A percentile compares a stretch with the other conserved stretches of the same genome.
These are phyloP conservation scores for Sporopachydermia quercuum DNA, from an alignment of 805 yeast genomes.

Conservation along the genomic window DNA sequence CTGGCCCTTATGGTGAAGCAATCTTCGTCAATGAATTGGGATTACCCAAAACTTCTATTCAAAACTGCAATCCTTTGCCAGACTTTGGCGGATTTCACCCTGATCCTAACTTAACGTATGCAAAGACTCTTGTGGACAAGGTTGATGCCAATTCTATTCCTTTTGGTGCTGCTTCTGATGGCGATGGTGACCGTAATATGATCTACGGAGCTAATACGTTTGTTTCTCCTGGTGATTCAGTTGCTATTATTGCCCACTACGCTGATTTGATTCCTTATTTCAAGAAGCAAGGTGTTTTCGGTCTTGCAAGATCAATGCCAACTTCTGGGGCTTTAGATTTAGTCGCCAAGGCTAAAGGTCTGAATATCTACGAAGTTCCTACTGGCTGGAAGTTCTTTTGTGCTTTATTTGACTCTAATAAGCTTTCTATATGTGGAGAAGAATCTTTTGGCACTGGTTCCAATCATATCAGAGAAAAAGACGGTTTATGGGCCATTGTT, in stretches of 20 bases:
- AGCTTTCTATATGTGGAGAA: conserved; percentile 93
- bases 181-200: conserved; percentile 98
- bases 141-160: conserved; percentile 77
- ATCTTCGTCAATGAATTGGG: conserved; percentile 80
- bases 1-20: conserved; percentile 88
- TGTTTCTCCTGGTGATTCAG: conserved; percentile 97
- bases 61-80: conserved; percentile 64
- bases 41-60: conserved; percentile 52
- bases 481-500: conserved; percentile 93
- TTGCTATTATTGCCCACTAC: conserved; percentile 92
- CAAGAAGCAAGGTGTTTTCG: conserved; percentile 69
- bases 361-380: conserved; percentile 84
- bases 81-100: conserved; percentile 98
- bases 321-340: conserved; percentile 88
- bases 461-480: conserved; percentile 93
- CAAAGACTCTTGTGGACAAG: conserved; percentile 66
- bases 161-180: conserved; percentile 98
- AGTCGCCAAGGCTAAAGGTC: conserved; percentile 67
- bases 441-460: conserved; percentile 98
- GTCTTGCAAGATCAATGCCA: conserved; percentile 96
- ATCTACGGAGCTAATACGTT: conserved; percentile 90
- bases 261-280: conserved; percentile 88
- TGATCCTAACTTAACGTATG: conserved; percentile 94
- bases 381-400: conserved; percentile 99
- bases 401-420: conserved; percentile 83